Evolutionary conservation across 2,329 filamentous ascomycete genomes (phyloP), one percentile per base, ranked within the genome.

Genomic region (Bisporella sp.): DNA sequence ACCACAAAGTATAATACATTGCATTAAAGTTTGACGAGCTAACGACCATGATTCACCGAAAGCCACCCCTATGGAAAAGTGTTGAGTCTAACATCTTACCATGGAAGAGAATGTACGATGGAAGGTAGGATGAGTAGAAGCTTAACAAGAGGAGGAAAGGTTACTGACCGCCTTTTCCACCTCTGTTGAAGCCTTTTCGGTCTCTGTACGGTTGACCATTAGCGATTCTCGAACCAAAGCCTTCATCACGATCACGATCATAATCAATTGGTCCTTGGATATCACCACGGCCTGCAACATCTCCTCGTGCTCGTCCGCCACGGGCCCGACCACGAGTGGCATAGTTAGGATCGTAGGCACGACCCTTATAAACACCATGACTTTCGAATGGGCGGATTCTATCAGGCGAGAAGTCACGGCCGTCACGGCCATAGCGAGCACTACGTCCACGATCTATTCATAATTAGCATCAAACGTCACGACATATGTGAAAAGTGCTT

Each of bases 161-260:
- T 62, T 54, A 66, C 62, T 58, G 54, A 66, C 64, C 61, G 58
- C 64, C 64, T 64, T 57, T 63, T 29, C 60, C 57, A 37, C 63
- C 63, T 50, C 55, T 55, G 33, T 60, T 52, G 52, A 59, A 63
- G 11, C 57, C 59, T 42, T 48, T 56, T 4, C 47, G 21, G 51
- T 64, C 59, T 41, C 53, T 62, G 41, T 51, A 60, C 11, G 61
- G 59, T 45, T 55, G 63, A 41, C 55, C 49, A 47, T 51, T 57
- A 5, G 58, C 58, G 50, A 58, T 58, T 52, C 46, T 58, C 6
- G 53, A 49, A 21, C 59, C 58, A 50, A 56, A 61, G 5, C 33
- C 33, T 30, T 50, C 39, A 4, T 58, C 54, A 21, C 41, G 46
- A 4, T 58, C 54, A 21, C 41, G 45, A 40, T 52, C 54, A 29